Conservation (phyloP, 1,284 basidiomycete species). For the Malassezia obtusa region DNA sequence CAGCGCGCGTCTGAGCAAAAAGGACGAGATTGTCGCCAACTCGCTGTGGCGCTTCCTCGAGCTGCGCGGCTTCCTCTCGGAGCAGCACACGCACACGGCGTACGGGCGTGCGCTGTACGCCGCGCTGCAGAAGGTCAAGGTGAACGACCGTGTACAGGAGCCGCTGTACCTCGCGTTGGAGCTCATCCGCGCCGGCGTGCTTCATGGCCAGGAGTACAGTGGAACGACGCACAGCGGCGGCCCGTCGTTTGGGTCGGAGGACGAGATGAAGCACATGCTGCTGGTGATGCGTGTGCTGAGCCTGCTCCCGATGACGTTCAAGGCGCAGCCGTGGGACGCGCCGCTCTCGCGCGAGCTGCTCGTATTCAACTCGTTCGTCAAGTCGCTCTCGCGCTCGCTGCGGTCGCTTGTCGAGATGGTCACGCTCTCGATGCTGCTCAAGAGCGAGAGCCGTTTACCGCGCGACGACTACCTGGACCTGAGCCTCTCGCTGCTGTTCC, state of each 20-base stretch:
- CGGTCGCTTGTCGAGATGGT: slow-evolving; percentile 83
- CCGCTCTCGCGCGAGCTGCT: slow-evolving; percentile 89
- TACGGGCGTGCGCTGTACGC: slow-evolving; percentile 74
- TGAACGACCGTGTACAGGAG: slow-evolving; percentile 98
- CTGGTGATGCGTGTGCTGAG: slow-evolving; percentile 91
- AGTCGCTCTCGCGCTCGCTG: slow-evolving; percentile 75
- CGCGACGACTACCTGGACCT: slow-evolving; percentile 89
- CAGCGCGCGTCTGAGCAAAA: slow-evolving; percentile 64
- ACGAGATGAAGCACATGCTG: slow-evolving; percentile 65
- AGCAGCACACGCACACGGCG: slow-evolving; percentile 72
- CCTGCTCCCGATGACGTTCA: slow-evolving; percentile 83
- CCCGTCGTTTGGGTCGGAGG: slow-evolving; percentile 66
- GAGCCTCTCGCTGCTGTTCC: slow-evolving; percentile 63
- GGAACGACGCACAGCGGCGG: slow-evolving; percentile 81
- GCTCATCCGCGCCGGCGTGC: slow-evolving; percentile 77
- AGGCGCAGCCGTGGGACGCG: slow-evolving; percentile 57
- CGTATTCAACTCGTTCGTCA: slow-evolving; percentile 95
- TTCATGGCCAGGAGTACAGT: slow-evolving; percentile 86
- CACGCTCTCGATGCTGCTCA: slow-evolving; percentile 79
- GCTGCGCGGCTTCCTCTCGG: slow-evolving; percentile 84
- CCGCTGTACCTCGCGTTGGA: slow-evolving; percentile 80
- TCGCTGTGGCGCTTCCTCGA: slow-evolving; percentile 97
- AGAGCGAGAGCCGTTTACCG: slow-evolving; percentile 69
- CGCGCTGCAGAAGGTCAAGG: slow-evolving; percentile 63
- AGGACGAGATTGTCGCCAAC: slow-evolving; percentile 96